These are phyloP conservation scores for Colletotrichum melonis DNA, from an alignment of 2,329 filamentous ascomycete genomes.

Conservation along the genomic window DNA sequence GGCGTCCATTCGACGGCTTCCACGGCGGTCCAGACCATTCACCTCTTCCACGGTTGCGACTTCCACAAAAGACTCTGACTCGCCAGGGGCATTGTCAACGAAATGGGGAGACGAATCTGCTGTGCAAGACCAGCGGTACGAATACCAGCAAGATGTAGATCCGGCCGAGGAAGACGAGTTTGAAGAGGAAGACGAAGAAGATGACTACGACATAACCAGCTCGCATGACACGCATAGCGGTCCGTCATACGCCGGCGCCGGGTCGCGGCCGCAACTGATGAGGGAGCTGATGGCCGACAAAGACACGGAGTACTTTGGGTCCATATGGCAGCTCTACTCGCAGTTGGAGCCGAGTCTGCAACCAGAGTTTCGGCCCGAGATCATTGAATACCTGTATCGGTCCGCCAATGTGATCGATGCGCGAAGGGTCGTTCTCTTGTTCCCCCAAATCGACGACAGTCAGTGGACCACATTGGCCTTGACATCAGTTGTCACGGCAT, in stretches of 20 bases:
- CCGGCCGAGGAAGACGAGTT: background rate
- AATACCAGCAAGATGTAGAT: background rate
- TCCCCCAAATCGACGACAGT: constrained; percentile 48
- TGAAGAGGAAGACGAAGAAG: background rate
- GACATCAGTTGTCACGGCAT: constrained; percentile 53
- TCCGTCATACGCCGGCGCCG: constrained; percentile 19
- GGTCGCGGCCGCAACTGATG: constrained; percentile 34
- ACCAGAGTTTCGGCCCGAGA: constrained; percentile 41
- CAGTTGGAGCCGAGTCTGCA: constrained; percentile 48
- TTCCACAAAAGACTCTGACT: background rate
- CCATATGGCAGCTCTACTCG: constrained; percentile 57
- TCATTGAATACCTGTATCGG: constrained; percentile 55
- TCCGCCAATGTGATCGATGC: constrained; percentile 57
- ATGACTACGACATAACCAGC: background rate
- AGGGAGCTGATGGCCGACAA: constrained; percentile 40
- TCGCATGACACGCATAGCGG: constrained; percentile 22
- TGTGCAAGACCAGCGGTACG: background rate
- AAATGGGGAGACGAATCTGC: background rate
- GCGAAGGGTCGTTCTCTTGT: constrained; percentile 57
- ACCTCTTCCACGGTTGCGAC: constrained; percentile 38
- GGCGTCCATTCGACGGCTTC: constrained; percentile 31
- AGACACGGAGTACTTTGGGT: constrained; percentile 47
- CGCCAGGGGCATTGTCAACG: background rate
- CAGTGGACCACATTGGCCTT: constrained; percentile 55
- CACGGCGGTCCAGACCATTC: constrained; percentile 39